A percentile compares a stretch with the other conserved stretches of the same genome.
Conservation (phyloP, 257 asterid species). For the Anisodus tanguticus region DNA sequence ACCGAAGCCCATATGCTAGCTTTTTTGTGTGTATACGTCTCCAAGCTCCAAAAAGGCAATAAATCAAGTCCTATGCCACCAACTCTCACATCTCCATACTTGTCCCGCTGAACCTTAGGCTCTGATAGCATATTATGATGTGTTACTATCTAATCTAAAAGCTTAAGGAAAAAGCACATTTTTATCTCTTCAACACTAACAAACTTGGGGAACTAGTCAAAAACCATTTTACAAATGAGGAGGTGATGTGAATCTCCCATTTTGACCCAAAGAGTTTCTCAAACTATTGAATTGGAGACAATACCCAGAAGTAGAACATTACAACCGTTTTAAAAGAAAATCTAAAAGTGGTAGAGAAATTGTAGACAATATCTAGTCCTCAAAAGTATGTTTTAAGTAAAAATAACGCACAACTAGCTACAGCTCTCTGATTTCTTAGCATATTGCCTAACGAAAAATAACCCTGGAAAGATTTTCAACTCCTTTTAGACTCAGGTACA, state of each 20-base stretch:
- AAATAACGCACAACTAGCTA: background rate
- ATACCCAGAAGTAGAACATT: conserved; percentile 12
- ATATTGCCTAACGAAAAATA: background rate
- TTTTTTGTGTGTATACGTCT: background rate
- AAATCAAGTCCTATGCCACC: background rate
- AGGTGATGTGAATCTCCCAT: background rate
- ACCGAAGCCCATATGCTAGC: background rate
- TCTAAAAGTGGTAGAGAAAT: background rate
- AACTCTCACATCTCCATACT: background rate
- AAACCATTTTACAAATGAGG: background rate
- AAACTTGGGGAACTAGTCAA: conserved; percentile 25
- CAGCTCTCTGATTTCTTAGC: conserved; percentile 5
- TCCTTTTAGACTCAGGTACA: background rate
- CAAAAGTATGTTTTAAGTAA: background rate
- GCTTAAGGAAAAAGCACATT: background rate
- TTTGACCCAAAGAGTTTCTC: conserved; percentile 8
- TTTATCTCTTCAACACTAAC: background rate
- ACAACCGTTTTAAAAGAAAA: background rate
- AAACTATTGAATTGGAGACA: conserved; percentile 20
- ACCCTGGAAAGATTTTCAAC: conserved; percentile 1
- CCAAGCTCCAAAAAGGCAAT: background rate
- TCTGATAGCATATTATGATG: background rate
- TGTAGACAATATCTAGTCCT: conserved; percentile 19
- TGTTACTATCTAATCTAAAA: background rate
- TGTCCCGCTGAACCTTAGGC: background rate